phyloP scores from a whole-genome alignment of 2,329 filamentous ascomycete genomes.

The Lachnellula arida region DNA sequence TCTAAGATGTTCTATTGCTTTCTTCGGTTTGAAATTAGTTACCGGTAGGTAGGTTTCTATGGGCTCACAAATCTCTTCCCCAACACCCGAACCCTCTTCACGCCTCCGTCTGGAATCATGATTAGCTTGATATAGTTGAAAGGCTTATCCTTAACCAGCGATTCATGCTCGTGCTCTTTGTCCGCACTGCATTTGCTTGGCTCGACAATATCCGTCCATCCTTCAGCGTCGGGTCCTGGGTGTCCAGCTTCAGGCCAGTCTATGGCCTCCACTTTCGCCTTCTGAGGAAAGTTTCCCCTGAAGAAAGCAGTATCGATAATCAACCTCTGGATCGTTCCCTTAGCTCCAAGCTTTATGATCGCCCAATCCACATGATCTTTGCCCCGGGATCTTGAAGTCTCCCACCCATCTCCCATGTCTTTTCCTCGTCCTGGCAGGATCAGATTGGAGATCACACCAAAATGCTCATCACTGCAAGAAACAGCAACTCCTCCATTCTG shows the following conservation, averaged over 20 bases:
- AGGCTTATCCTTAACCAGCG: conserved; percentile 49
- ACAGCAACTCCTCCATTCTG: conserved; percentile 75
- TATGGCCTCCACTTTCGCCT: conserved; percentile 62
- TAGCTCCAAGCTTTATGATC: conserved; percentile 67
- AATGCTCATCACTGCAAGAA: conserved; percentile 78
- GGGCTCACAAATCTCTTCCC: conserved; percentile 46
- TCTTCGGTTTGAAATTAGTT: no score
- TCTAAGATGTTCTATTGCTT: no score
- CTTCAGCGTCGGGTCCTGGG: conserved; percentile 50
- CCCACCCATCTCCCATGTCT: conserved; percentile 88
- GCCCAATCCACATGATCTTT: conserved; percentile 75
- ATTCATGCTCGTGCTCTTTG: conserved; percentile 63
- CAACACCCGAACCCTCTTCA: conserved; percentile 79
- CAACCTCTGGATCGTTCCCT: conserved; percentile 59
- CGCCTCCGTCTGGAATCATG: conserved; percentile 89
- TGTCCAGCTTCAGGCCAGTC: conserved; percentile 50
- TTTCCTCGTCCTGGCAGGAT: conserved; percentile 73
- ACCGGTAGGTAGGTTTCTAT: neutral
- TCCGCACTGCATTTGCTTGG: conserved; percentile 69
- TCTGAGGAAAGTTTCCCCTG: conserved; percentile 77
- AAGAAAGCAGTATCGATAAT: conserved; percentile 80
- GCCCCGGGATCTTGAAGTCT: conserved; percentile 69
- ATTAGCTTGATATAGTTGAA: conserved; percentile 79
- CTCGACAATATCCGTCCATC: conserved; percentile 62
- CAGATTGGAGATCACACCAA: conserved; percentile 75